Evolutionary conservation across 2,329 filamentous ascomycete genomes (phyloP), one percentile per base, ranked within the genome.

Genomic region (Colletotrichum theobromicola): DNA sequence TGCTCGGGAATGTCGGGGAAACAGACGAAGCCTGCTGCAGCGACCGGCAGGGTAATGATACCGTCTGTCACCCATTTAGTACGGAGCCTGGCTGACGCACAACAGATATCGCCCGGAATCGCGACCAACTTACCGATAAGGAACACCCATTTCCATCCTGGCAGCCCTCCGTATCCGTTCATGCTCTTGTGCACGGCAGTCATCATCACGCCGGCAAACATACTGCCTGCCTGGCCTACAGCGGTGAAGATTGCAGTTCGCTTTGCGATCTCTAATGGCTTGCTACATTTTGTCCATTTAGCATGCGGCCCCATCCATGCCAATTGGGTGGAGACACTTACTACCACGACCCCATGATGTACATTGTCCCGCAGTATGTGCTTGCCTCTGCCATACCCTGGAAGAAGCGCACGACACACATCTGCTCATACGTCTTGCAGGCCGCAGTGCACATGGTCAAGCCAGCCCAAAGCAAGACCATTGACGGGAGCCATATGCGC

Each of bases 221-320:
- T 89, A 0, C 88, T 91, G 0, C 91, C 91, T 0, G 88, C 89
- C 3, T 92, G 84, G 1, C 90, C 91, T 15, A 89, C 90, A 0
- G 89, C 86, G 2, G 90, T 92, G 77, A 93, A 93, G 66, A 93
- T 89, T 46, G 90, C 91, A 7, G 87, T 90, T 3, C 92, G 86
- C 78, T 93, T 93, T 1, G 90, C 91, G 0, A 93, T 85, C 75
- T 93, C 91, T 13, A 85, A 83, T 9, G 85, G 86, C 3, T 86
- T 92, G 16, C 76, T 77, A 50, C 18, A 53, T 55, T 46, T 35
- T 69, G 53, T 66, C 21, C 28, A 57, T 18, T 26, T 7, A 37
- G 28, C 26, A 15, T 24, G 10, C 12, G 21, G 30, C 30, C 30
- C 12, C 55, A 12, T 32, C 26, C n/a, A 61, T 34, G 46, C 18